Base-by-base conservation (phyloP, 2,329 filamentous ascomycete genomes). In the Diaporthe destruens region DNA sequence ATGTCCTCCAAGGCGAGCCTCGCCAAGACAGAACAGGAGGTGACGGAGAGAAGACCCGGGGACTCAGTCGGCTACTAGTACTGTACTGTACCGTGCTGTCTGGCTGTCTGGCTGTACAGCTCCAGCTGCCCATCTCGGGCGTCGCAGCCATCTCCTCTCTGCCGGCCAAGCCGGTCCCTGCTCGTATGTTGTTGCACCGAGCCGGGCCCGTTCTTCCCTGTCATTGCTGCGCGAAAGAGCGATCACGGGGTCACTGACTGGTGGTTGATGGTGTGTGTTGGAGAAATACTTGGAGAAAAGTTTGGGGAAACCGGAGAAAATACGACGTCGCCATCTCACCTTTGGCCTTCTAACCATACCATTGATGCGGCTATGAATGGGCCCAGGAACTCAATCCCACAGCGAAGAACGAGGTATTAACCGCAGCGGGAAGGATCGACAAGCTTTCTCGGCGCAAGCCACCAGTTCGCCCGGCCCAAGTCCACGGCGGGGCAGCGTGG, bases 131-230 rank as follows among this genome's bases (percentile, higher is more conserved):
- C 23, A 42, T 47, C 6, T 47, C 18, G 39, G 29, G 32, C 39
- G 8, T 47, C 57, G 18, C 23, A 51, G 11, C 23, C 67, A 57
- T 23, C 23, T 69, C 23, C 25, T 23, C 53, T 56, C 54, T 49
- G 39, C 57, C 67, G 49, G 36, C 16, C n/a, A n/a, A n/a, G n/a
- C n/a, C n/a, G n/a, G n/a, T n/a, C 12, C 12, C 36, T 63, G 39
- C 57, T 63, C 57, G 57, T n/a, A 63, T 63, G 57, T 63, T 63
- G 57, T 63, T 63, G 39, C 39, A 63, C 57, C 57, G 57, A 63
- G 57, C n/a, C 57, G 57, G 57, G 57, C 25, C 14, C 23, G 32
- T 44, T 9, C 23, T 61, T 32, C 57, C 57, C 57, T 61, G 57
- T 47, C 23, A 36, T 34, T 16, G 51, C 23, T 34, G 36, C 53